These are phyloP conservation scores for Phlebiopsis gigantea DNA, from an alignment of 768 basidiomycete species.

Conservation along the genomic window DNA sequence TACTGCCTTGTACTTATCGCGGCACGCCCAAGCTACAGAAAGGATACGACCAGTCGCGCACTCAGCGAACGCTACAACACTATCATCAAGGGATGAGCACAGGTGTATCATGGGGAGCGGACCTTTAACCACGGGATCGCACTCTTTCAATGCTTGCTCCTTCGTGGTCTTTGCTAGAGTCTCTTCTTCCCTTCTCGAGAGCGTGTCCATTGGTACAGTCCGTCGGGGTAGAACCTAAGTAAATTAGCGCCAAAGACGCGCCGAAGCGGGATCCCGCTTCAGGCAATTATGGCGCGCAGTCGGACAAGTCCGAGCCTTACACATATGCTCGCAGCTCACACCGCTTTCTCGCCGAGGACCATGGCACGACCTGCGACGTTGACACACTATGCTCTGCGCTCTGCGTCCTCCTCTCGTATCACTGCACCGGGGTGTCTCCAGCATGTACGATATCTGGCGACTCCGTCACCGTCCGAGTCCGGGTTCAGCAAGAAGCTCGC, in stretches of 20 bases:
- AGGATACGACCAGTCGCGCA: slow-evolving; percentile 78
- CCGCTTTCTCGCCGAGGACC: background rate
- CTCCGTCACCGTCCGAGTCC: slow-evolving; percentile 37
- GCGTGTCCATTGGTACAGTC: slow-evolving; percentile 59
- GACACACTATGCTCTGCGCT: slow-evolving; percentile 5
- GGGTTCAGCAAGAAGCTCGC: slow-evolving; percentile 50
- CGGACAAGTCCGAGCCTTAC: background rate
- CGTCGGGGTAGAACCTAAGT: background rate
- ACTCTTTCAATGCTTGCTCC: slow-evolving; percentile 71
- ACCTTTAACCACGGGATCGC: slow-evolving; percentile 75
- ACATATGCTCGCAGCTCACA: background rate
- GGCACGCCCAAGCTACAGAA: slow-evolving; percentile 84
- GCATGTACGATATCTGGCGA: slow-evolving; percentile 41
- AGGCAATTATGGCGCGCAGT: background rate
- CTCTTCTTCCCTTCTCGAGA: slow-evolving; percentile 87
- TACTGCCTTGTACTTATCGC: slow-evolving; percentile 56
- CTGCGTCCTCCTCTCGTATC: slow-evolving; percentile 1
- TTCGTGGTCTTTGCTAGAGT: slow-evolving; percentile 80
- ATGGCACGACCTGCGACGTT: background rate
- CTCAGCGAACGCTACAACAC: slow-evolving; percentile 66
- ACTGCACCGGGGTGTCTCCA: background rate
- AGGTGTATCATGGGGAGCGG: slow-evolving; percentile 2
- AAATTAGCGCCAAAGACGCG: background rate
- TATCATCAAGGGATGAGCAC: background rate
- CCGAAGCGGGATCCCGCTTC: background rate